phyloP scores from a whole-genome alignment of 345 rosid species.

The Viola odorata region DNA sequence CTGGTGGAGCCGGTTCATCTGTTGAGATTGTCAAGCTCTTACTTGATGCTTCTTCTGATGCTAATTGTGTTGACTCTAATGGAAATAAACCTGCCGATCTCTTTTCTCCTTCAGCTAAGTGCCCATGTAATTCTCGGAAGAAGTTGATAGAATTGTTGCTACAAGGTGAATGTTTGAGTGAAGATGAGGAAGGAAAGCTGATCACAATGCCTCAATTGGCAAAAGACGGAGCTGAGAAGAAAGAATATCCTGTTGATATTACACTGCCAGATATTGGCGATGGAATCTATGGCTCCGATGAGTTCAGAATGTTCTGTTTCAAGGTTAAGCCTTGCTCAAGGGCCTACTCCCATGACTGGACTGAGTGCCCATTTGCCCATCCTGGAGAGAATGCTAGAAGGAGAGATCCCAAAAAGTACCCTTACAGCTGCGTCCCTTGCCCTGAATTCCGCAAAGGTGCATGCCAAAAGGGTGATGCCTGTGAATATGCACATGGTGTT shows the following conservation, averaged over 20 bases:
- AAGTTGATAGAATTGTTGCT: constrained; percentile 54
- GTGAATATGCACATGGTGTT: constrained; percentile 97
- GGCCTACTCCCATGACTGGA: constrained; percentile 99
- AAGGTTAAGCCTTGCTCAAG: constrained; percentile 98
- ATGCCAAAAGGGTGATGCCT: constrained; percentile 81
- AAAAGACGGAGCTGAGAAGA: constrained; percentile 59
- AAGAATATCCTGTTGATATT: constrained; percentile 77
- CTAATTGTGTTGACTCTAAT: constrained; percentile 42
- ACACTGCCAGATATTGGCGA: constrained; percentile 88
- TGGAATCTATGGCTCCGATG: constrained; percentile 78
- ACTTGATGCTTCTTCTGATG: constrained; percentile 64
- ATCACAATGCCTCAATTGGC: constrained; percentile 29
- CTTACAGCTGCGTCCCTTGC: constrained; percentile 94
- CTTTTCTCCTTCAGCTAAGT: constrained; percentile 32
- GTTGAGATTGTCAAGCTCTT: constrained; percentile 57
- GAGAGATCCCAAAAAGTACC: constrained; percentile 88
- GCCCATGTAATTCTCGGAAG: constrained; percentile 33
- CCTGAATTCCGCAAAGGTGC: constrained; percentile 96
- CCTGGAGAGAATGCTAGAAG: constrained; percentile 99
- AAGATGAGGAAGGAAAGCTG: constrained; percentile 43
- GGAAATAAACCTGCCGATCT: constrained; percentile 72
- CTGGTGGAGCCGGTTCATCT: constrained; percentile 52
- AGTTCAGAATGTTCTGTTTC: constrained; percentile 87
- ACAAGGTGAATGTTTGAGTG: constrained; percentile 36
- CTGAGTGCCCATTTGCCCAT: constrained; percentile 97